Evolutionary conservation across 2,329 filamentous ascomycete genomes (phyloP), one percentile per base, ranked within the genome.

Genomic region (Colletotrichum filicis): DNA sequence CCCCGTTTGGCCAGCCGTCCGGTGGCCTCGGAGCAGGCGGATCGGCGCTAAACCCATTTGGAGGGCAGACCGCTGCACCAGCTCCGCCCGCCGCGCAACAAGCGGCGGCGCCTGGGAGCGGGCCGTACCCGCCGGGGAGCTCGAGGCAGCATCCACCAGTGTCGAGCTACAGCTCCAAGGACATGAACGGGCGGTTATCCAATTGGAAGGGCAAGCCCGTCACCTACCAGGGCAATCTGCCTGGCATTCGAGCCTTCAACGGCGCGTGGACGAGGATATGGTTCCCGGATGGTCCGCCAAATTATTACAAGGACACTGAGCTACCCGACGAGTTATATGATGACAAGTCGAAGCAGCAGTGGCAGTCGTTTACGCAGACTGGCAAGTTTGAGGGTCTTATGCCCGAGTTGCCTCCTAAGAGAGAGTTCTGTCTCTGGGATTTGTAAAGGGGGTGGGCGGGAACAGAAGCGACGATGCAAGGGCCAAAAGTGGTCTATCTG

Each of bases 341-440:
- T 24, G 87, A 91, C 2, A 88, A 87, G 70, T 87, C 90, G 24
- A 89, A 89, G 78, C 86, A 85, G 49, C 87, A 90, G 58, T 97
- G 95, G 83, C 84, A 86, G 71, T 86, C 88, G 57, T 91, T 95
- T 79, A 85, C 87, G 58, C 86, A 90, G 75, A 89, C 89, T 24
- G 94, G 94, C 0, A 82, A 80, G 37, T 98, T 97, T 80, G 87
- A 89, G 55, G 90, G 92, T 0, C 78, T 91, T 7, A 93, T 98
- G 84, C 95, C 95, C 0, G 87, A 93, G 76, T 84, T 95, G 58
- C 94, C 95, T 24, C 95, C 95, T 0, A 92, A 92, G 82, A 87
- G 91, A 74, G 94, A 96, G 78, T 96, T 92, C 86, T 92, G 91
- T 76, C 82, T 85, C 32, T 96, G 93, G 89, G 90, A 94, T 79